Evolutionary conservation across 140 eudicot genomes (phyloP).

Genomic region (Flaveria floridana): DNA sequence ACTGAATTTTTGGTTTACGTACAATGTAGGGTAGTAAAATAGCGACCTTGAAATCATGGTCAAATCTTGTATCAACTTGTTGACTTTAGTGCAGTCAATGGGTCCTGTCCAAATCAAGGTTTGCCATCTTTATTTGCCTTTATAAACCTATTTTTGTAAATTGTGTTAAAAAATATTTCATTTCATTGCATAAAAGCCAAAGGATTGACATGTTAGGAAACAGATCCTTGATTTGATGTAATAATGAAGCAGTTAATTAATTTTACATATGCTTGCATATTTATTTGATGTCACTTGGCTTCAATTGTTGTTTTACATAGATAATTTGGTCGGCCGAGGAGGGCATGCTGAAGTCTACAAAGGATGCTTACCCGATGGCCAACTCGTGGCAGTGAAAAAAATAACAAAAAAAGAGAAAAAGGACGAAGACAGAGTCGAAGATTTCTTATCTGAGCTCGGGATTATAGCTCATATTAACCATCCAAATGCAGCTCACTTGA

Average conservation of each 20-base stretch:
- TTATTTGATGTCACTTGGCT: not conserved
- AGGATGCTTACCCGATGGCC: constrained; percentile 77
- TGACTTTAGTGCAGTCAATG: constrained; percentile 28
- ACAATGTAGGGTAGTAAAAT: constrained; percentile 7
- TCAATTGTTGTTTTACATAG: constrained; percentile 38
- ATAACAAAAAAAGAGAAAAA: constrained; percentile 70
- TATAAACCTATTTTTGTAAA: not conserved
- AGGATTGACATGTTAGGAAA: not conserved
- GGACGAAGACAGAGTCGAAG: constrained; percentile 71
- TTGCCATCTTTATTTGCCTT: not conserved
- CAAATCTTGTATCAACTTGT: constrained; percentile 11
- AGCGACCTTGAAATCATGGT: constrained; percentile 15
- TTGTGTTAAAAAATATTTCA: not conserved
- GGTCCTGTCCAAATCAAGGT: constrained; percentile 8
- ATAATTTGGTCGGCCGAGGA: constrained; percentile 77
- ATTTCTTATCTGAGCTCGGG: constrained; percentile 90
- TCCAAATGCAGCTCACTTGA: constrained; percentile 69
- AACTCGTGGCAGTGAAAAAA: constrained; percentile 77
- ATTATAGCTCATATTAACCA: constrained; percentile 94
- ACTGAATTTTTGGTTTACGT: constrained; percentile 20
- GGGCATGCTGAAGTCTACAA: constrained; percentile 98
- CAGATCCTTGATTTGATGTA: too few relatives aligned
- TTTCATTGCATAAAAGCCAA: not conserved
- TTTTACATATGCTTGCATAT: not conserved
- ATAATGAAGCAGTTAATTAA: not conserved